A percentile compares a stretch with the other conserved stretches of the same genome.
phyloP scores from a whole-genome alignment of 352 stramenopile species.

The Blastocystis sp. region DNA sequence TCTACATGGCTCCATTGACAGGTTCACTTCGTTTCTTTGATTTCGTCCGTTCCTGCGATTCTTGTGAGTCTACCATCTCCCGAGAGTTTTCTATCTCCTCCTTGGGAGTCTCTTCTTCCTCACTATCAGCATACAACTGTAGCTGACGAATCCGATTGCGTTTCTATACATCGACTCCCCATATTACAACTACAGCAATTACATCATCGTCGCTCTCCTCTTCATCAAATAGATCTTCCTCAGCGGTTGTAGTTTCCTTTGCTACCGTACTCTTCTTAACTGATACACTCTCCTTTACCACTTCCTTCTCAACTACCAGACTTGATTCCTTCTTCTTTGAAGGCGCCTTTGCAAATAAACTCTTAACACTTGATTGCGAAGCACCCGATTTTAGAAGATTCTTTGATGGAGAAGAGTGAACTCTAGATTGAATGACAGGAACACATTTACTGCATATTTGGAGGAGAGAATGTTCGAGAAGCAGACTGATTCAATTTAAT shows the following conservation, averaged over 20 bases:
- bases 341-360: conserved; percentile 7
- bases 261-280: background rate
- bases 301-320: background rate
- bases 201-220: conserved; percentile 28
- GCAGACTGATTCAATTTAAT: background rate
- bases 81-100: background rate
- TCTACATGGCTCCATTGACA: background rate
- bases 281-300: background rate
- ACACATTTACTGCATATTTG: background rate
- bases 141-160: conserved; percentile 43
- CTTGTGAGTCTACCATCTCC: background rate
- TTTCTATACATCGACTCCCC: background rate
- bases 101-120: conserved; percentile 2
- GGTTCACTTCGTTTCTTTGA: conserved; percentile 6
- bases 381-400: background rate
- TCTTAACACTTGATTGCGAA: background rate
- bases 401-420: background rate
- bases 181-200: background rate
- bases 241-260: background rate
- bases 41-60: background rate
- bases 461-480: background rate
- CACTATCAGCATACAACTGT: background rate
- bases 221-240: conserved; percentile 50
- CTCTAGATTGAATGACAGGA: background rate
- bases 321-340: background rate